Base-by-base conservation (phyloP, 805 yeast species). In the Saccharomycopsis sp. region DNA sequence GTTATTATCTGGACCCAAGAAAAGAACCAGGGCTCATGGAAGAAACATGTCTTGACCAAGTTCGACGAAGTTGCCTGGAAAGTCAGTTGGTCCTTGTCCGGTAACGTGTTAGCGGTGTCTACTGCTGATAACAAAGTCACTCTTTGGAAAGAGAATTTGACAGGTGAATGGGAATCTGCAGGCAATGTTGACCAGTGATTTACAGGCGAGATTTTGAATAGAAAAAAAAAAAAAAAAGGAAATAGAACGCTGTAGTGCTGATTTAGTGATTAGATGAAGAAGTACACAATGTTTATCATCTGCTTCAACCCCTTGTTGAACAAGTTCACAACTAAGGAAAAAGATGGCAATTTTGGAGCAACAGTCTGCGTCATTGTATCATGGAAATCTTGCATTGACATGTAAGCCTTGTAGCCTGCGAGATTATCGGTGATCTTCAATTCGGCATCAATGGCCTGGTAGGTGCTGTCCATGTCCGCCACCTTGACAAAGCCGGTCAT, bases 61-160 rank as follows among this genome's bases (percentile, higher is more conserved):
- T 92, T 92, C 71, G 92, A 96, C 12, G 98, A 92, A 59, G 96
- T 88, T 20, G 84, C 94, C 52, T 92, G 98, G 98, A 79, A 96
- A 60, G 95, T 94, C 36, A 80, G 94, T 52, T 92, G 98, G 98
- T 86, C 96, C 9, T 69, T 88, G 52, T 81, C 94, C 35, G 99
- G 99, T 40, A 92, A 92, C 59, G 79, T 92, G 22, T 72, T 92
- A 53, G 99, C 99, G 4, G 82, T 92, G 32, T 77, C 92, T 36
- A 95, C 96, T 36, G 97, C 97, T 41, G 97, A 92, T 60, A 88
- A 88, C 61, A 86, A 83, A 63, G 89, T 92, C 33, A 86, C 95
- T 23, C 71, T 92, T 59, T 92, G 97, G 97, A 88, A 87, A 64
- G 98, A 92, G 63, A 85, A 80, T 57, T 68, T 88, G 50, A 77